Evolutionary conservation across 805 yeast species (phyloP).

Genomic region (Zygosaccharomyces pseudorouxii): DNA sequence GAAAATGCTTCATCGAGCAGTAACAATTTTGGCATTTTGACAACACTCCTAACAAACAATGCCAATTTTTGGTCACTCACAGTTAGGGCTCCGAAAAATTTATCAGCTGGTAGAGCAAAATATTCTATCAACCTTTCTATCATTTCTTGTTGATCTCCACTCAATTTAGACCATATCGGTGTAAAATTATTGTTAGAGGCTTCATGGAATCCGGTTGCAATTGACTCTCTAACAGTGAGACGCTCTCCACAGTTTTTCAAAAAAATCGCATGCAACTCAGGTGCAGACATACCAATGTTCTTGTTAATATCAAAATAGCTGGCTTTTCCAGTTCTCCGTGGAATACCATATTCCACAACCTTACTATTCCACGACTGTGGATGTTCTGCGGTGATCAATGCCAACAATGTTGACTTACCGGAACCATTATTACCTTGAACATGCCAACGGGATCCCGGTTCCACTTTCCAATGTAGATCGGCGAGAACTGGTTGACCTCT

Average conservation of each 20-base stretch:
- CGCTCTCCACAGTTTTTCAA: conserved; percentile 41
- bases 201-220: conserved; percentile 70
- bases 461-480: conserved; percentile 61
- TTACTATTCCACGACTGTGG: conserved; percentile 90
- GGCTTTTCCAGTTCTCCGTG: conserved; percentile 68
- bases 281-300: conserved; percentile 81
- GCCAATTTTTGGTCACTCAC: conserved; percentile 75
- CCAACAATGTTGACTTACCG: conserved; percentile 84
- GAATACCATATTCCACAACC: conserved; percentile 55
- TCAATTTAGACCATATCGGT: conserved; percentile 42
- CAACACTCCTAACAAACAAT: conserved; percentile 68
- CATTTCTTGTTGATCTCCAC: conserved; percentile 38
- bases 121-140: conserved; percentile 42
- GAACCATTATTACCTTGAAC: conserved; percentile 86
- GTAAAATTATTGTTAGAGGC: conserved; percentile 49
- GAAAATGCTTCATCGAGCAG: conserved; percentile 91
- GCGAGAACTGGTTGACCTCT: conserved; percentile 55
- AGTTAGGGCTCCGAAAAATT: conserved; percentile 48
- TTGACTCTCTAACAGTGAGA: conserved; percentile 50
- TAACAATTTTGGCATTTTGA: conserved; percentile 71
- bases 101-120: conserved; percentile 42
- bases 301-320: conserved; percentile 76
- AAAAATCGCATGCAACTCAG: conserved; percentile 87
- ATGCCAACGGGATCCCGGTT: conserved; percentile 80
- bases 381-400: conserved; percentile 87